Percentiles rank a stretch among this genome's conserved stretches.
Conservation (phyloP, 306 rosid genomes). For the Carpinus fangiana region DNA sequence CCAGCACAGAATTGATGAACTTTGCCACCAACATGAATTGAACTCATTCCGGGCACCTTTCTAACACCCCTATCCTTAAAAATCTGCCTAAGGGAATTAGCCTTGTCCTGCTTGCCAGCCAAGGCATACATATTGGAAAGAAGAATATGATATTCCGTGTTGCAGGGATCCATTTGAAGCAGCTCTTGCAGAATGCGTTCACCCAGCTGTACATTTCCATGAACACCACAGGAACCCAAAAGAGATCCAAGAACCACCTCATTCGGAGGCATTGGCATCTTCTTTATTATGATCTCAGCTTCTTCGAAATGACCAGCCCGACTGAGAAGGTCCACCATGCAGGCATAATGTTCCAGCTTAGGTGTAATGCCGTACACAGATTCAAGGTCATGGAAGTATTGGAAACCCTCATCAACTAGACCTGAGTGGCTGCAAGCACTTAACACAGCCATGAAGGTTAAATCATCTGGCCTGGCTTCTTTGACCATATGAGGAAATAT, state of each 20-base stretch:
- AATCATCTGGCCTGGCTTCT: slow-evolving; percentile 62
- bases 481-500: slow-evolving; percentile 56
- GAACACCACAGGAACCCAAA: slow-evolving; percentile 59
- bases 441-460: slow-evolving; percentile 66
- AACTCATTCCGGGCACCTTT: slow-evolving; percentile 76
- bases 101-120: slow-evolving; percentile 55
- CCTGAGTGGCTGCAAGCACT: slow-evolving; percentile 79
- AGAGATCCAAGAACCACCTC: slow-evolving; percentile 74
- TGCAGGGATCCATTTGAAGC: slow-evolving; percentile 55
- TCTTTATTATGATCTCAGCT: slow-evolving; percentile 44
- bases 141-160: slow-evolving; percentile 60
- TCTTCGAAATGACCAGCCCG: slow-evolving; percentile 69
- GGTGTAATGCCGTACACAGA: slow-evolving; percentile 40
- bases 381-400: slow-evolving; percentile 53
- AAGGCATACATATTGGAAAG: slow-evolving; percentile 67
- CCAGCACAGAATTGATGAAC: slow-evolving; percentile 69
- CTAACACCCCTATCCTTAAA: slow-evolving; percentile 52
- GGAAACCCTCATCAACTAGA: slow-evolving; percentile 58
- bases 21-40: slow-evolving; percentile 52
- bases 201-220: slow-evolving; percentile 54
- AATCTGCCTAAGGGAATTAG: slow-evolving; percentile 52
- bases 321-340: slow-evolving; percentile 72
- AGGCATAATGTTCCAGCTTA: slow-evolving; percentile 67
- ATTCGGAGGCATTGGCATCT: slow-evolving; percentile 69
- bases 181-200: slow-evolving; percentile 55